Base-by-base conservation (phyloP, 768 basidiomycete species). In the Imleria badia region DNA sequence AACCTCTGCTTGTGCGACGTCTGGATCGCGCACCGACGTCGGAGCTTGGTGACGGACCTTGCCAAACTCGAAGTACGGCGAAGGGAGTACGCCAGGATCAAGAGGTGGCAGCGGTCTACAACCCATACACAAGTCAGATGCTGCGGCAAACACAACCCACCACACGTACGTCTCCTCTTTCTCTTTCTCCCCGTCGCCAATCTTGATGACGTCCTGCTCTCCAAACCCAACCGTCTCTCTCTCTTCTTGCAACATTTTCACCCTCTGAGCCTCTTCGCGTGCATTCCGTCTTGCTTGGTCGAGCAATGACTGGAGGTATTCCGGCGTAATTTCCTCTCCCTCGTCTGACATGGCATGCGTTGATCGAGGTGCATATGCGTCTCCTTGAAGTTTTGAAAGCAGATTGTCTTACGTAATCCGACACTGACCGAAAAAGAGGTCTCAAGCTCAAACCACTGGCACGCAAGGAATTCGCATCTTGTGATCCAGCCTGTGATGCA, bases 31-130 rank as follows among this genome's bases (percentile, higher is more conserved):
- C 15, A 86, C 68, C 33, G 68, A 71, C 5, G 74, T 77, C 7
- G 81, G 77, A 4, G 75, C 75, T 7, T 77, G 76, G 46, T 72
- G 71, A 33, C 73, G 73, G 23, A 69, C 69, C 50, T 74, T 66
- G 20, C 76, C 77, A 44, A 86, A 72, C 34, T 76, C 76, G 51
- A 93, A 82, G 67, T 91, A 91, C 6, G 84, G 76, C 15, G 72
- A 66, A 8, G 89, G 87, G 12, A 89, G 78, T 14, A 66, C 63
- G 43, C 86, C 86, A 46, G 88, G 83, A 63, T 91, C 74, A n/a
- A 91, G 72, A 11, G 70, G 66, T 4, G 90, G 89, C 43, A 91
- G 65, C 22, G 77, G 76, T 59, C 85, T 87, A 60, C n/a, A 26
- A 26, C 39, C 31, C 42, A 46, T 26, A 9, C 50, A 29, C 47